Evolutionary conservation across 2,329 filamentous ascomycete genomes (phyloP).

Genomic region (Xylogone sp.): DNA sequence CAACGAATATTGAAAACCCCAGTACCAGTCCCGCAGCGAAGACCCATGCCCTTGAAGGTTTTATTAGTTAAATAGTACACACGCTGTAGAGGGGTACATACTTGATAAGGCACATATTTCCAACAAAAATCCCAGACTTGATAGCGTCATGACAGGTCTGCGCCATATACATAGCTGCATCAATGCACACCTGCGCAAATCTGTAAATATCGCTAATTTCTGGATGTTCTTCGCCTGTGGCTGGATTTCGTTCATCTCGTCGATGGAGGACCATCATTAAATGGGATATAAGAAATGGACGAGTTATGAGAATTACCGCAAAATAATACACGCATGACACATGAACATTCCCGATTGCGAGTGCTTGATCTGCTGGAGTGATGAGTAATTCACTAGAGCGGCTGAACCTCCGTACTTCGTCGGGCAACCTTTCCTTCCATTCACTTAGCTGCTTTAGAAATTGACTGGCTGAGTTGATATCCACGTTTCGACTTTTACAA

Average conservation of each 20-base stretch:
- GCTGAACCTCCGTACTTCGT: neutral
- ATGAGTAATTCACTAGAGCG: neutral
- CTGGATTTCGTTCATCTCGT: neutral
- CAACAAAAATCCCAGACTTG: conserved; percentile 1
- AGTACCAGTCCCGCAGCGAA: conserved; percentile 7
- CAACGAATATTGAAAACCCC: conserved; percentile 4
- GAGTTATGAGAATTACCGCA: conserved; percentile 11
- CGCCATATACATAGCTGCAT: conserved; percentile 4
- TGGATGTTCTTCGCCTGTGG: neutral
- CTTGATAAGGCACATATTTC: conserved; percentile 8
- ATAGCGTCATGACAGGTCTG: conserved; percentile 3
- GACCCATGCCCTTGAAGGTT: conserved; percentile 4
- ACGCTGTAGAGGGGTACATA: neutral
- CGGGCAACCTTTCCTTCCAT: neutral
- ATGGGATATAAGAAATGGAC: conserved; percentile 12
- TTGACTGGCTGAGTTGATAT: neutral
- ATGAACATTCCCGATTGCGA: conserved; percentile 10
- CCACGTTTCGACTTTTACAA: neutral
- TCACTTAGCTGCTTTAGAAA: neutral
- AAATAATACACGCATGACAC: conserved; percentile 15
- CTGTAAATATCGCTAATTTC: neutral
- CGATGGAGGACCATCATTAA: neutral
- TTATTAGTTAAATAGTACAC: neutral
- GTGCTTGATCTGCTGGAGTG: neutral
- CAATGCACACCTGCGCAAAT: conserved; percentile 2